phyloP scores from a whole-genome alignment of 257 asterid genomes.

The Scutellaria barbata region DNA sequence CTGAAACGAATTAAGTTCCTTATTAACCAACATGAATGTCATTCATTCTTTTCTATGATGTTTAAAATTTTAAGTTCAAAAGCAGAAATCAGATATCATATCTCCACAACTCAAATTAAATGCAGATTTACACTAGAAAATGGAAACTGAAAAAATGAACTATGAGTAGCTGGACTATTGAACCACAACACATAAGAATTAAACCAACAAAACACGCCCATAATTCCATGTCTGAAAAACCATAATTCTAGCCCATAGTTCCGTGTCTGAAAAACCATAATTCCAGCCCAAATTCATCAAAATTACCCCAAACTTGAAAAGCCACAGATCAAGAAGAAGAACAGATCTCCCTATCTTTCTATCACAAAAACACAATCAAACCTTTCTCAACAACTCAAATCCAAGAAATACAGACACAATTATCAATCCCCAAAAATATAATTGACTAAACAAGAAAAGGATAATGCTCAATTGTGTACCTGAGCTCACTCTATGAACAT shows the following conservation, averaged over 20 bases:
- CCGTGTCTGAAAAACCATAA: background rate
- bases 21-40: background rate
- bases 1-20: background rate
- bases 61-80: background rate
- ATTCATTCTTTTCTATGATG: conserved; percentile 8
- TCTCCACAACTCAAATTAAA: conserved; percentile 6
- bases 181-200: no score
- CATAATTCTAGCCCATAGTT: background rate
- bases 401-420: conserved; percentile 31
- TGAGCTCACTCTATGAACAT: conserved; percentile 65
- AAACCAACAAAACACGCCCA: no score
- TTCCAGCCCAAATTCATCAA: conserved; percentile 16
- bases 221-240: no score
- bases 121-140: conserved; percentile 23
- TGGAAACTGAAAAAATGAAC: background rate
- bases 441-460: background rate
- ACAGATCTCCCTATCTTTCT: conserved; percentile 37
- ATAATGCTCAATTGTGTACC: conserved; percentile 48
- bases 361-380: conserved; percentile 25
- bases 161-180: background rate
- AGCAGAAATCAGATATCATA: background rate
- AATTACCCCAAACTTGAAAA: conserved; percentile 22
- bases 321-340: conserved; percentile 42
- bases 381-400: conserved; percentile 23
- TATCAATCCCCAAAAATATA: conserved; percentile 29